Base-by-base conservation (phyloP, 805 yeast species). In the Saturnispora halmiae region DNA sequence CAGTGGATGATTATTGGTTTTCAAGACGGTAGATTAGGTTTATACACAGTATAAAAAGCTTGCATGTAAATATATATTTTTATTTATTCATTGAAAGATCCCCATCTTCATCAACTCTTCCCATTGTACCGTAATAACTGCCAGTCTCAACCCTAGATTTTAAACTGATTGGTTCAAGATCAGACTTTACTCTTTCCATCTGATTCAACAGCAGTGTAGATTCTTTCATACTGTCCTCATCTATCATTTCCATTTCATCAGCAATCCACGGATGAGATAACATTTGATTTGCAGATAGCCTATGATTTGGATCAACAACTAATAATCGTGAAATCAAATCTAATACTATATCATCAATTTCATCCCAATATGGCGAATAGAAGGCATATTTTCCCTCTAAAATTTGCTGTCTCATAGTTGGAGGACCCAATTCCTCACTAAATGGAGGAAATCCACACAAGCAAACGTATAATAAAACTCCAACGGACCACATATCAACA, bases 361-460 rank as follows among this genome's bases (percentile, higher is more conserved):
- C 70, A 57, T 82, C 90, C 83, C 88, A 82, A 51, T 77, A 82
- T 1, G 90, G 90, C 4, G 84, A 73, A 55, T 76, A 82, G 54
- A 82, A 82, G 0, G 87, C 86, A 58, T 68, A 81, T 44, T 70
- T 73, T 0, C 82, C 90, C 26, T 64, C 61, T 8, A 79, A 51
- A 38, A 82, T 82, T 58, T 82, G 92, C 33, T 82, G 84, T 45
- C 76, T 72, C 82, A 82, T 78, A 19, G 70, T 67, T 8, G 90
- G 90, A 9, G 92, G 92, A 0, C 79, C 88, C 42, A 82, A 56
- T 46, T 83, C 90, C 34, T 82, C 92, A 52, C 86, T 79, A 54
- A 83, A 83, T 0, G 94, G 94, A 4, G 90, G 92, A 49, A 83
- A 83, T 0, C 94, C 94, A 55, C 86, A 82, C 14, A 83, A 63